These are phyloP conservation scores for Ehretia macrophylla DNA, from an alignment of 257 asterid genomes.

Conservation along the genomic window DNA sequence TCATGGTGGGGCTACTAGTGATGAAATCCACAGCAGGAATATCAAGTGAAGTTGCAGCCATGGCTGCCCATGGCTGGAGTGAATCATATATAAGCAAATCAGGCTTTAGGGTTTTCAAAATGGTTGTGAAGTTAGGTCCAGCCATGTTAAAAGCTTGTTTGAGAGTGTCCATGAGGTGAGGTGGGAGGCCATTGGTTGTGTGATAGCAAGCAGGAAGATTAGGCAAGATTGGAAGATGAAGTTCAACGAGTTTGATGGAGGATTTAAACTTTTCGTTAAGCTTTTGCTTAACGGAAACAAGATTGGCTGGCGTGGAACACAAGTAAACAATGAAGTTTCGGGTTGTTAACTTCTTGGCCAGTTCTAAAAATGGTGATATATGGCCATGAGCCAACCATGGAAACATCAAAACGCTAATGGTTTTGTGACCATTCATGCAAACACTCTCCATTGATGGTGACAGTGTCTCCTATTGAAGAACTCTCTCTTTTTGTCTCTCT, in stretches of 20 bases:
- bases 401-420: neutral
- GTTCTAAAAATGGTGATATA: neutral
- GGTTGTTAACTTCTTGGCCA: neutral
- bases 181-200: constrained; percentile 1
- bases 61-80: constrained; percentile 1
- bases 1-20: neutral
- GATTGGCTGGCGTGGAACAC: neutral
- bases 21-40: constrained; percentile 1
- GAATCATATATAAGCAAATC: neutral
- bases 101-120: neutral
- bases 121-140: neutral
- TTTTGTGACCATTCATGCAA: neutral
- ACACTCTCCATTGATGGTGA: neutral
- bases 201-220: neutral
- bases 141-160: neutral
- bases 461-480: neutral
- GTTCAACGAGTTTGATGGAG: neutral
- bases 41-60: neutral
- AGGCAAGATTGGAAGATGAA: neutral
- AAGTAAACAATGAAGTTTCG: neutral
- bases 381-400: constrained; percentile 1
- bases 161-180: neutral
- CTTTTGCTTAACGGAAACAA: neutral
- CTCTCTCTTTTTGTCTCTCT: neutral
- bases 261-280: neutral